These are phyloP conservation scores for Rhodotorula sp. DNA, from an alignment of 1,284 basidiomycete species.

Conservation along the genomic window DNA sequence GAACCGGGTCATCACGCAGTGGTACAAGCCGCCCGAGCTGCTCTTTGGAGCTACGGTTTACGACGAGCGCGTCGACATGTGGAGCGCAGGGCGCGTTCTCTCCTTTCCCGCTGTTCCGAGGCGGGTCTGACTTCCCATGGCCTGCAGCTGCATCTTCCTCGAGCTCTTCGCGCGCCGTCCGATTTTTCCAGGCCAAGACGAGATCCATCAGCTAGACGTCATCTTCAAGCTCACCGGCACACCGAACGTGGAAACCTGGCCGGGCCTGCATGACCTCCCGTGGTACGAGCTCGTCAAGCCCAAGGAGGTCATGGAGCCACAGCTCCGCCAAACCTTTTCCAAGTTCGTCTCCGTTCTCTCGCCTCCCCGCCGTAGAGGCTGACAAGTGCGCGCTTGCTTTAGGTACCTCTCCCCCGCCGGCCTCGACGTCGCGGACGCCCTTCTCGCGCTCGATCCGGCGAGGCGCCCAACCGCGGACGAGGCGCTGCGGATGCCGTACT, in stretches of 20 bases:
- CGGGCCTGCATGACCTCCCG: constrained; percentile 75
- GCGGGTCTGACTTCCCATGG: background rate
- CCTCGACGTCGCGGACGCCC: constrained; percentile 76
- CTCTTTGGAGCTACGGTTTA: constrained; percentile 95
- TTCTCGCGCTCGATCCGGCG: constrained; percentile 81
- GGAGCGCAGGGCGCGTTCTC: constrained; percentile 87
- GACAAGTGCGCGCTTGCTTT: background rate
- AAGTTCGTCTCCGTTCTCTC: constrained; percentile 60
- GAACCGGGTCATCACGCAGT: constrained; percentile 96
- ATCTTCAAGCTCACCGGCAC: constrained; percentile 91
- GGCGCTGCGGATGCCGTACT: constrained; percentile 81
- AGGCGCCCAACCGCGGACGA: constrained; percentile 75
- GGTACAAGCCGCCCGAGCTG: constrained; percentile 97
- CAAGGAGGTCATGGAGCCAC: constrained; percentile 67
- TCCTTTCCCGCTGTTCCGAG: background rate
- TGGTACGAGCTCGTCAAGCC: constrained; percentile 99
- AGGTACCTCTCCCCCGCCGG: constrained; percentile 52
- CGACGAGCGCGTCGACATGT: constrained; percentile 98
- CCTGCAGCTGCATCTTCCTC: constrained; percentile 90
- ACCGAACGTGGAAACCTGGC: constrained; percentile 79
- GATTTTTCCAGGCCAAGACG: constrained; percentile 93
- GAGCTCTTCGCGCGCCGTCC: constrained; percentile 95
- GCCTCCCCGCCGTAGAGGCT: background rate
- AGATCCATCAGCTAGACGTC: constrained; percentile 93
- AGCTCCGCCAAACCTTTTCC: constrained; percentile 74